Conservation (phyloP, 2,329 filamentous ascomycete genomes). For the Ceratocystis lukuohia region DNA sequence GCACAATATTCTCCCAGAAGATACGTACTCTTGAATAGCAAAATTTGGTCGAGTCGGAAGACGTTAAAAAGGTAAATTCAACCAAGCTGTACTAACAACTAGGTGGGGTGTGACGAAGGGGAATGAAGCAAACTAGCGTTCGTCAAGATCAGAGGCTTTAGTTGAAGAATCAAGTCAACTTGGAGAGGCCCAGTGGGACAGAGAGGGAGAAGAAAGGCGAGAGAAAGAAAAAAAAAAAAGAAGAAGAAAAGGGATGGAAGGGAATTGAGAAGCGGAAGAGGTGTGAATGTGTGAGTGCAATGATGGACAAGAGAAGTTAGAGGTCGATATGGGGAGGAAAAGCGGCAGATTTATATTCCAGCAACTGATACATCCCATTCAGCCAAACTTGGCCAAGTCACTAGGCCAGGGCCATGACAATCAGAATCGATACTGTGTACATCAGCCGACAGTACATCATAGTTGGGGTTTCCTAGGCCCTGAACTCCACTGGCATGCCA, state of each 20-base stretch:
- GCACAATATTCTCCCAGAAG: no score
- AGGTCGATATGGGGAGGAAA: neutral
- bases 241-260: neutral
- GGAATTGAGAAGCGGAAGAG: neutral
- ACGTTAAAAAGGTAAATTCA: neutral
- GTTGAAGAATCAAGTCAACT: neutral
- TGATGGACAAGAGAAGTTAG: neutral
- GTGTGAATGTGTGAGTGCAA: neutral
- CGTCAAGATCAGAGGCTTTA: neutral
- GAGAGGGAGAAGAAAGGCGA: neutral
- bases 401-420: neutral
- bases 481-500: neutral
- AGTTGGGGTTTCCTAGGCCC: neutral
- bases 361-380: neutral
- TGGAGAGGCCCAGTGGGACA: neutral
- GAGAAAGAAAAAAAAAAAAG: neutral
- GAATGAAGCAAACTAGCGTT: neutral
- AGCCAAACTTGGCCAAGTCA: neutral
- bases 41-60: neutral
- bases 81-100: neutral
- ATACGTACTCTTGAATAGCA: conserved; percentile 11
- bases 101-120: neutral
- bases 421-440: conserved; percentile 1
- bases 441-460: conserved; percentile 2
- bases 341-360: conserved; percentile 8